A percentile compares a stretch with the other conserved stretches of the same genome.
phyloP scores from a whole-genome alignment of 1,284 basidiomycete genomes.

The Cyathus pygmaeus region DNA sequence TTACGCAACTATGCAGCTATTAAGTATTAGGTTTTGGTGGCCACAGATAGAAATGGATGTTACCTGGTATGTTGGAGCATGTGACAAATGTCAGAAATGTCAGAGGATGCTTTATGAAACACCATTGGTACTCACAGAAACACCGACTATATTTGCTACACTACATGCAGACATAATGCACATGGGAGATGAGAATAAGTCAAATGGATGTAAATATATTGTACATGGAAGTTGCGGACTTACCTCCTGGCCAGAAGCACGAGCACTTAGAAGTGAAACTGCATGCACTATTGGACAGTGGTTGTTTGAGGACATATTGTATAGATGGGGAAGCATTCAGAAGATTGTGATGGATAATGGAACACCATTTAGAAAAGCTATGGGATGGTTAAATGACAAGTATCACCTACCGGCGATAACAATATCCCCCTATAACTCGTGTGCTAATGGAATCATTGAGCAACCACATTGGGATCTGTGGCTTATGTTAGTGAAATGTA shows the following conservation, averaged over 20 bases:
- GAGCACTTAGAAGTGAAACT: constrained; percentile 27
- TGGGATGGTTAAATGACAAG: constrained; percentile 19
- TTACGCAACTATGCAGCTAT: neutral
- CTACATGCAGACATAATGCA: constrained; percentile 9
- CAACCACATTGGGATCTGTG: constrained; percentile 25
- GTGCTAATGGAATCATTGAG: constrained; percentile 37
- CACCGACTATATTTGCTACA: neutral
- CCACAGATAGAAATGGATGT: neutral
- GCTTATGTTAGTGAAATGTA: too few relatives aligned
- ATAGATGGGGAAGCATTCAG: constrained; percentile 38
- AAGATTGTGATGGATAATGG: constrained; percentile 48
- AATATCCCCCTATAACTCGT: constrained; percentile 36
- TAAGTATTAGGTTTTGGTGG: neutral
- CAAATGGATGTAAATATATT: constrained; percentile 15
- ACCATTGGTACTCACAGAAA: neutral
- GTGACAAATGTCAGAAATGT: neutral
- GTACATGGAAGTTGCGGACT: constrained; percentile 28
- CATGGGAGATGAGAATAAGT: constrained; percentile 12
- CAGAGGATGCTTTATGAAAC: neutral
- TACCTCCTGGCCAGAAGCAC: constrained; percentile 34
- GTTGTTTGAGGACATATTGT: constrained; percentile 44
- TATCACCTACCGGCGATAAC: constrained; percentile 20
- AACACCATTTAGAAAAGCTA: constrained; percentile 22
- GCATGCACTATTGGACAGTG: constrained; percentile 29
- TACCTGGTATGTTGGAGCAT: neutral